Conservation (phyloP, 805 yeast species). For the Schizosaccharomyces osmophilus region DNA sequence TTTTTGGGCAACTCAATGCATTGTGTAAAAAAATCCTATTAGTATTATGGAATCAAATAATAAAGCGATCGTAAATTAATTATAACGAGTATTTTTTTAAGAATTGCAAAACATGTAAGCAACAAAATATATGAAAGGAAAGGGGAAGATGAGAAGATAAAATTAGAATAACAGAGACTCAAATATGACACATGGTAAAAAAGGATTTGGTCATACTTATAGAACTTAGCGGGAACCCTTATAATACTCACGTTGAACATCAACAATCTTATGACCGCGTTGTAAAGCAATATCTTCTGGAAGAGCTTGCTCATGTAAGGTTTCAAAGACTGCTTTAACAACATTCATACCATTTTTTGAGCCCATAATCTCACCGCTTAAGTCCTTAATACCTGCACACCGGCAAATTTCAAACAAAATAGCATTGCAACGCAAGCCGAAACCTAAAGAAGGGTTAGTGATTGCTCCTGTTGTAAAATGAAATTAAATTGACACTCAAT, state of each 20-base stretch:
- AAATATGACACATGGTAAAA: conserved; percentile 2
- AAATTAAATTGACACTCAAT: neutral
- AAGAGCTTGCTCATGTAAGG: conserved; percentile 54
- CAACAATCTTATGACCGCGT: conserved; percentile 87
- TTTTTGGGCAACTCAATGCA: neutral
- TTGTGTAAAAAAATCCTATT: neutral
- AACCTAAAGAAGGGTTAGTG: conserved; percentile 3
- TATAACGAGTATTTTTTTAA: too few relatives aligned
- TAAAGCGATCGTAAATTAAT: too few relatives aligned
- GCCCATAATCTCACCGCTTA: conserved; percentile 74
- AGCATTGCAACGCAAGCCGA: conserved; percentile 74
- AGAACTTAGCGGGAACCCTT: conserved; percentile 7
- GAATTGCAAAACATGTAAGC: too few relatives aligned
- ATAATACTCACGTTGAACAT: conserved; percentile 73
- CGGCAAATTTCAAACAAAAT: conserved; percentile 75
- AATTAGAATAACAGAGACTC: neutral
- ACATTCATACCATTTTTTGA: conserved; percentile 90
- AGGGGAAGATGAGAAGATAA: neutral
- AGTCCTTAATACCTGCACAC: conserved; percentile 80
- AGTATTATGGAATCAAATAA: too few relatives aligned
- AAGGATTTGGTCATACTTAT: too few relatives aligned
- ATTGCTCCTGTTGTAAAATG: neutral
- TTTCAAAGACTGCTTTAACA: conserved; percentile 70
- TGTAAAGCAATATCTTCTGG: conserved; percentile 70
- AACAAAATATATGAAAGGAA: too few relatives aligned